Percentiles rank a stretch among this genome's conserved stretches.
These are phyloP conservation scores for Adansonia madagascariensis DNA, from an alignment of 441 rosid species.

Conservation along the genomic window DNA sequence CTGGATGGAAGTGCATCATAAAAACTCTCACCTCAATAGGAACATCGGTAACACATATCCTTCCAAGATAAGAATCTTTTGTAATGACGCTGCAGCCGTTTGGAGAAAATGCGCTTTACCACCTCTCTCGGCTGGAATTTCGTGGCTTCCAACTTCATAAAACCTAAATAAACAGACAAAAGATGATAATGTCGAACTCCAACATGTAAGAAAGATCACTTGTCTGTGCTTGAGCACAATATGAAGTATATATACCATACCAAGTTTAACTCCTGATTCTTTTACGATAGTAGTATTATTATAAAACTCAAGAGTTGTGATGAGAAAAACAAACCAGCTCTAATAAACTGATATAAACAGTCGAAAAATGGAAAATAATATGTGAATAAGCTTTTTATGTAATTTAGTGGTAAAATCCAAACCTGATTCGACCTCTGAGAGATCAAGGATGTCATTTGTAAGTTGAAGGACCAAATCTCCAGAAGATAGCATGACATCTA, in stretches of 20 bases:
- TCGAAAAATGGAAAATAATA: background rate
- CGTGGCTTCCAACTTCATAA: constrained; percentile 94
- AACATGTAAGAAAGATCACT: background rate
- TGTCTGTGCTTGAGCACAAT: background rate
- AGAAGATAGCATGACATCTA: constrained; percentile 93
- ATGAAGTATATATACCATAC: background rate
- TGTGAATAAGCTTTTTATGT: background rate
- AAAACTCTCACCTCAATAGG: constrained; percentile 66
- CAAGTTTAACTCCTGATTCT: background rate
- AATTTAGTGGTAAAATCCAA: background rate
- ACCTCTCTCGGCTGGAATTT: constrained; percentile 92
- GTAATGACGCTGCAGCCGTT: constrained; percentile 89
- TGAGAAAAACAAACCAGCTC: no score
- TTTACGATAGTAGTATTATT: no score
- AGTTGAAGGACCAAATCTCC: constrained; percentile 96
- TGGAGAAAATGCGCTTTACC: constrained; percentile 83
- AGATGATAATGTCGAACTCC: background rate
- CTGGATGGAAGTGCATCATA: background rate
- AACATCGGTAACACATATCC: constrained; percentile 82
- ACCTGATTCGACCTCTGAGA: constrained; percentile 98
- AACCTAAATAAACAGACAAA: constrained; percentile 40
- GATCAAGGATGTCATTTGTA: constrained; percentile 92
- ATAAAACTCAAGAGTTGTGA: no score
- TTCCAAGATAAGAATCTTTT: constrained; percentile 75
- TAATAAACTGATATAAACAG: background rate